Percentiles rank a stretch among this genome's conserved stretches.
These are phyloP conservation scores for Myriosclerotinia duriaeana DNA, from an alignment of 2,329 filamentous ascomycete species.

Conservation along the genomic window DNA sequence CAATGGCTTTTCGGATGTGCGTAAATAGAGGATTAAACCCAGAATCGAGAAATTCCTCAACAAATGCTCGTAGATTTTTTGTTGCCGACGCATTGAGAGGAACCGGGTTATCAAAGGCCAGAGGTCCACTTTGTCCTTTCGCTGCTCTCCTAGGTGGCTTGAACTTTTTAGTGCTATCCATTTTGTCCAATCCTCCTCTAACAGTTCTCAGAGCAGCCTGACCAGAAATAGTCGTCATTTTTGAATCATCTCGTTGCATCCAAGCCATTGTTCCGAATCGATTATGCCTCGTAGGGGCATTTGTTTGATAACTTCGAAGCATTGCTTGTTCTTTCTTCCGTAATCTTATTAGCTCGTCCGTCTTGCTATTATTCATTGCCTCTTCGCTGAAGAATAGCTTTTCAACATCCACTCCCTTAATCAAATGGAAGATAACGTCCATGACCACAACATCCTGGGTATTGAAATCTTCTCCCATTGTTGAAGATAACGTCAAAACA, in stretches of 20 bases:
- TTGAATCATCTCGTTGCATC: constrained; percentile 83
- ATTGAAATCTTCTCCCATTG: constrained; percentile 90
- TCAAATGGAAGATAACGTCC: constrained; percentile 87
- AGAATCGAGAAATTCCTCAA: constrained; percentile 90
- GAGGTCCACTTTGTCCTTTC: constrained; percentile 62
- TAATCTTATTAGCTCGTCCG: constrained; percentile 70
- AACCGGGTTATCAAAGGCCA: constrained; percentile 74
- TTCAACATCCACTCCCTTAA: constrained; percentile 83
- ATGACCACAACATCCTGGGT: constrained; percentile 85
- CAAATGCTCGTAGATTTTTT: constrained; percentile 75
- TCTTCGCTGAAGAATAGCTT: constrained; percentile 83
- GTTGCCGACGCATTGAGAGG: constrained; percentile 71
- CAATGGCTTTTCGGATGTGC: constrained; percentile 83
- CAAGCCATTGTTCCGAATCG: constrained; percentile 97
- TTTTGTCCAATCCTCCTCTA: constrained; percentile 74
- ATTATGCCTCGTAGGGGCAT: constrained; percentile 83
- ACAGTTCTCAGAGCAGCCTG: constrained; percentile 79
- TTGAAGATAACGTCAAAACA: constrained; percentile 82
- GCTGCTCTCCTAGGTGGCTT: constrained; percentile 69
- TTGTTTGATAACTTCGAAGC: constrained; percentile 72
- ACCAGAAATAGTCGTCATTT: constrained; percentile 82
- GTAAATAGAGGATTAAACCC: constrained; percentile 91
- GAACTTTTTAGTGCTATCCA: constrained; percentile 89
- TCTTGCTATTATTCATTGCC: constrained; percentile 66
- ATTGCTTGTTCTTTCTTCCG: constrained; percentile 84